Evolutionary conservation across 2,329 filamentous ascomycete genomes (phyloP), one percentile per base, ranked within the genome.

Genomic region (Zalaria obscura): DNA sequence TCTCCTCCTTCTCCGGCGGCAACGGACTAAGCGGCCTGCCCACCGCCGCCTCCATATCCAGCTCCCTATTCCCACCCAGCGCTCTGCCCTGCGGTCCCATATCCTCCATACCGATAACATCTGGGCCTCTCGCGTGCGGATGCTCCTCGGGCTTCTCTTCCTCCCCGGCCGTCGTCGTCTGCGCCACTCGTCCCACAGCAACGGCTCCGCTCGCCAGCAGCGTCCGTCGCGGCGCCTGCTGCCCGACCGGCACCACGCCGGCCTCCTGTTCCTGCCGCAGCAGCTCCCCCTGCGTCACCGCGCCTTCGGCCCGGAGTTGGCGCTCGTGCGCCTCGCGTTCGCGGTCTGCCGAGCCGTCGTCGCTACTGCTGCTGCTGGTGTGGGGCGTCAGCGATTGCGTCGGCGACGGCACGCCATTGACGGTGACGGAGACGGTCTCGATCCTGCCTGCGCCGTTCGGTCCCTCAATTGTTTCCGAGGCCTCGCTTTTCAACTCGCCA

Each of bases 241-340:
- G 78, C 43, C 69, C 74, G 29, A 78, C 72, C 25, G 84, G 81
- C 5, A 89, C 80, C 10, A 89, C 76, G 32, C 83, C 83, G 1
- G 83, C 81, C 55, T 82, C 76, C 62, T 93, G 86, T 59, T 93
- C 86, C 61, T 91, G 83, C n/a, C 86, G 71, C 25, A 93, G 67
- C 25, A 93, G 69, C 59, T 93, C 86, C 38, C 85, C 85, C 61
- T 93, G 86, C 1, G 83, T 88, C 40, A 88, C 74, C 27, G 75
- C 82, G 25, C 63, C 66, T 43, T 60, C 53, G 11, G 58, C 59
- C 3, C 61, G 53, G 5, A 64, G 45, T 5, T 52, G 55, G 27
- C 59, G 56, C 32, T 49, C 41, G 18, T 40, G 38, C 9, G 38
- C 35, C 5, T 35, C 29, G 9, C 36, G 36, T 1, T 44, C 39